Conservation (phyloP, 257 asterid species). For the Gentiana macrophylla region DNA sequence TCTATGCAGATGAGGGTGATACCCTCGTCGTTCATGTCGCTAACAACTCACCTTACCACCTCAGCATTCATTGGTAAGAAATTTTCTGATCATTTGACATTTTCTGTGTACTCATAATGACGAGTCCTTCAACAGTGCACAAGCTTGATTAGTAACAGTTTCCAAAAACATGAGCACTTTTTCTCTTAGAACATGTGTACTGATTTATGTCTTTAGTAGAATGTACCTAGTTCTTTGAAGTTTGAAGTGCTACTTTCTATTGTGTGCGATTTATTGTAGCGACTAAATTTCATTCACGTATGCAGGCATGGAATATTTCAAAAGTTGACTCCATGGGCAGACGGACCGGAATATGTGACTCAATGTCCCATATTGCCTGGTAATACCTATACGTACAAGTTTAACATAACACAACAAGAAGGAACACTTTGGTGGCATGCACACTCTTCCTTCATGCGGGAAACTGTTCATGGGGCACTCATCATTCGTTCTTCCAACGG, state of each 20-base stretch:
- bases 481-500: conserved; percentile 43
- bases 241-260: too few relatives aligned
- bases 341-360: conserved; percentile 44
- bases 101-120: too few relatives aligned
- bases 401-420: conserved; percentile 41
- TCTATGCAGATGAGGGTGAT: conserved; percentile 7
- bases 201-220: too few relatives aligned
- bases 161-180: too few relatives aligned
- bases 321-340: conserved; percentile 51
- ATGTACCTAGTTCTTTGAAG: too few relatives aligned
- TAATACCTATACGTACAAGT: conserved; percentile 34
- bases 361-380: conserved; percentile 63
- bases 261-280: too few relatives aligned
- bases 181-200: too few relatives aligned
- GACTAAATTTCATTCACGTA: too few relatives aligned
- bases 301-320: conserved; percentile 51
- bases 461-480: conserved; percentile 48
- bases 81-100: too few relatives aligned
- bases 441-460: conserved; percentile 45
- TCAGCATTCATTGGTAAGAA: conserved; percentile 9
- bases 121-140: too few relatives aligned
- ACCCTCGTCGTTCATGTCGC: conserved; percentile 10
- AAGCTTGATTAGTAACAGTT: too few relatives aligned
- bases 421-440: conserved; percentile 64
- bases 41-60: conserved; percentile 6